Percentiles rank a stretch among this genome's conserved stretches.
phyloP scores from a whole-genome alignment of 169 alveolate genomes.

The Eimeria necatrix region DNA sequence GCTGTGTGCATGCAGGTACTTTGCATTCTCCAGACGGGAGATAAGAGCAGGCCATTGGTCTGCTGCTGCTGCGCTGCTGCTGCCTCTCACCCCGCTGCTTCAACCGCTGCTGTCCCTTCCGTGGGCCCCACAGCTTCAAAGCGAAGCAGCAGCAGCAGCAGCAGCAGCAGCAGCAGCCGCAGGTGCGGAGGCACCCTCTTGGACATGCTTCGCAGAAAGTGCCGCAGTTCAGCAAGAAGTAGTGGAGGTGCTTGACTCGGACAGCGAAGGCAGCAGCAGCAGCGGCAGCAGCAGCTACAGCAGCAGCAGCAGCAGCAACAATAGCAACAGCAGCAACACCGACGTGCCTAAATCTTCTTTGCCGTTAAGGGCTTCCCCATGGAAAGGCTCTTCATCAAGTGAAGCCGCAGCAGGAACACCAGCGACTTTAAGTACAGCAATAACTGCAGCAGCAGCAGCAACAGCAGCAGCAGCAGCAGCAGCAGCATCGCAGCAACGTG shows the following conservation, averaged over 20 bases:
- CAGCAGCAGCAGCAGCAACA: slow-evolving; percentile 58
- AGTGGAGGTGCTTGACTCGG: neutral
- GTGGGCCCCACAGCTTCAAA: slow-evolving; percentile 63
- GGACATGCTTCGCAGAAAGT: neutral
- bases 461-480: slow-evolving; percentile 69
- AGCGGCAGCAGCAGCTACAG: slow-evolving; percentile 8
- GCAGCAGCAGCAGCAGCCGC: slow-evolving; percentile 65
- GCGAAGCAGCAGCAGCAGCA: slow-evolving; percentile 65
- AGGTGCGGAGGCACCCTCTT: neutral
- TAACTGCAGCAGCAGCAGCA: neutral
- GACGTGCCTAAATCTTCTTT: neutral
- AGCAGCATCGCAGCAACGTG: slow-evolving; percentile 49
- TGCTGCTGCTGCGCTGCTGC: slow-evolving; percentile 57
- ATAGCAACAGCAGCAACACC: neutral
- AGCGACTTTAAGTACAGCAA: neutral
- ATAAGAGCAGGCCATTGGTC: slow-evolving; percentile 4
- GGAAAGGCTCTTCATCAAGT: neutral
- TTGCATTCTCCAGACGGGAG: slow-evolving; percentile 36
- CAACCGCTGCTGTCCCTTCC: slow-evolving; percentile 65
- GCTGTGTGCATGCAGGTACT: slow-evolving; percentile 43
- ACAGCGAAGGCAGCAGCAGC: slow-evolving; percentile 35
- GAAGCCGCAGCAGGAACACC: slow-evolving; percentile 39
- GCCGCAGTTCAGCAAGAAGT: slow-evolving; percentile 22
- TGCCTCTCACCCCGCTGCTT: slow-evolving; percentile 57
- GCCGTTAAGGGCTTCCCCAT: neutral